Conservation (phyloP, 192 early-diverging fungal species). For the Coemansia sp. region DNA sequence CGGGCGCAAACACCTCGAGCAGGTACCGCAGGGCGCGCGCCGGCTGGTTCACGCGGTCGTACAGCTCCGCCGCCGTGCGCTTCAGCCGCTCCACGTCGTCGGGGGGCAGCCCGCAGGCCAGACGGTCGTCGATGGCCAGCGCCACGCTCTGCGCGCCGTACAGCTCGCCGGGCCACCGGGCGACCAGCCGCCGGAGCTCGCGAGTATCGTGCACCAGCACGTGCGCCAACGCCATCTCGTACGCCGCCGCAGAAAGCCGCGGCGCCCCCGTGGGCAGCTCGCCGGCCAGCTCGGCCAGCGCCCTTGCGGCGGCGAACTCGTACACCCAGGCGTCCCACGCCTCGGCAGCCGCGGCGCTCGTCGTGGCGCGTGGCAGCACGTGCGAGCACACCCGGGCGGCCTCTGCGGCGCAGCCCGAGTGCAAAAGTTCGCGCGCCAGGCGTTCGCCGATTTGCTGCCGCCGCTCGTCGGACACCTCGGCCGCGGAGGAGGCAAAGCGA, state of each 20-base stretch:
- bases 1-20: conserved; percentile 65
- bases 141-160: conserved; percentile 77
- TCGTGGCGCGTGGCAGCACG: conserved; percentile 60
- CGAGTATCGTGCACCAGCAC: conserved; percentile 38
- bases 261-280: conserved; percentile 75
- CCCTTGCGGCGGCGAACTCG: conserved; percentile 74
- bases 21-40: conserved; percentile 81
- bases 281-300: conserved; percentile 70
- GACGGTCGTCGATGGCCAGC: conserved; percentile 67
- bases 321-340: conserved; percentile 91
- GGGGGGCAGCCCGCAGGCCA: conserved; percentile 14
- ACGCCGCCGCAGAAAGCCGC: conserved; percentile 73
- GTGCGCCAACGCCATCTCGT: conserved; percentile 81
- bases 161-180: conserved; percentile 74
- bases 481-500: conserved; percentile 32
- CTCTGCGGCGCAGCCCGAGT: conserved; percentile 62
- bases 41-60: conserved; percentile 65
- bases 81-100: conserved; percentile 60
- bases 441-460: conserved; percentile 78
- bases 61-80: conserved; percentile 74
- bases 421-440: conserved; percentile 74
- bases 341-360: conserved; percentile 10
- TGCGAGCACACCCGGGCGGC: conserved; percentile 73
- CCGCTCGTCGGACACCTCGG: conserved; percentile 55
- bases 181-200: conserved; percentile 60